Base-by-base conservation (phyloP, 257 asterid genomes). In the Verbena officinalis region DNA sequence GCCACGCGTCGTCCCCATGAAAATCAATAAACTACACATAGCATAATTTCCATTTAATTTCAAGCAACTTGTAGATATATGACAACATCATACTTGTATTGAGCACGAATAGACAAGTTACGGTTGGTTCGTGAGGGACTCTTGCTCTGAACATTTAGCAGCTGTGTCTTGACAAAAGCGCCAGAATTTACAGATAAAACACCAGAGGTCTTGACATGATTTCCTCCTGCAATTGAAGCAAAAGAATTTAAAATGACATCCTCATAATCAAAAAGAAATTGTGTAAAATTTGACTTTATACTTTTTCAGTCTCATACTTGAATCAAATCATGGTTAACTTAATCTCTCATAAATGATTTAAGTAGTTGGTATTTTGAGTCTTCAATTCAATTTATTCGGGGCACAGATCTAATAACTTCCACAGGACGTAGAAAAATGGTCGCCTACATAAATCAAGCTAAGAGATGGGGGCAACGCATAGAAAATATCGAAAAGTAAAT, bases 71-170 rank as follows among this genome's bases (percentile, higher is more conserved):
- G 22, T 17, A 60, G 20, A 60, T 19, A 19, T 38, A 58, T 0
- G 36, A 34, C 62, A 55, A 62, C 9, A 34, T 46, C 78, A 67
- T 77, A 90, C 95, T 78, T 66, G 79, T 79, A 78, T 42, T 80
- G 71, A 3, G 96, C 95, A 27, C 59, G 75, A 70, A 88, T 76
- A 55, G 84, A 67, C 51, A 84, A 71, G 39, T 69, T 75, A 66
- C 69, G 69, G 23, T 45, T 68, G 64, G 67, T 44, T 24, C 64
- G 70, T 66, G 70, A 62, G 30, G 57, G 75, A 68, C 61, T 45
- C 70, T 76, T 87, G 64, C 74, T 62, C 19, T 62, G 81, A 55
- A 68, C 12, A 17, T 67, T 43, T 30, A 74, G 6, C 21, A 51
- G 34, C 73, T 82, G 79, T 12, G 85, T 49, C 80, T 78, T 86